Evolutionary conservation across 306 rosid species (phyloP), one percentile per base, ranked within the genome.

Genomic region (Cicer pinnatifidum): DNA sequence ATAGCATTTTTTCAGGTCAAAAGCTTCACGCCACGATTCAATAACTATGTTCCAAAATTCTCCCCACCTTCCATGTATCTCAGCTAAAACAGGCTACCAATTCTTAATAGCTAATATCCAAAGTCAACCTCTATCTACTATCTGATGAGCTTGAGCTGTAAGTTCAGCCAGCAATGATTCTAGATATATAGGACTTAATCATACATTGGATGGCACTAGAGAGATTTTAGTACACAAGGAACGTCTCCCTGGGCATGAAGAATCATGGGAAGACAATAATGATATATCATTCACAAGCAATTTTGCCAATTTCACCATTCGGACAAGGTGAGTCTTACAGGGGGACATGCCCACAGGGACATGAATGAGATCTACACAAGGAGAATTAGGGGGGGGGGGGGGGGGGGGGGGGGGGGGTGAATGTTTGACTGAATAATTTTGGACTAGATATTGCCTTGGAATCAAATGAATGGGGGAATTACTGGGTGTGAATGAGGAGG

Each of bases 281-380:
- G 5, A 19, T 7, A 63, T 40, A 63, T 0, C 33, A 28, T 67
- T 48, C 33, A 48, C 46, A n/a, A 48, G 48, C 23, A 37, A 38
- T 8, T 17, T 69, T 16, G 46, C 43, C 6, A 69, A 15, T 50
- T 69, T 69, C 16, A 50, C 38, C 74, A 50, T 37, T 7, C 15
- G 35, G 37, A 35, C 48, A 50, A 13, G 10, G 60, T 35, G 62
- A 50, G 44, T 20, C 57, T 45, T 20, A 11, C 35, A 2, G 44
- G 66, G 19, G 28, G 6, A 33, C 66, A 59, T 12, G 6, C 16
- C n/a, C 1, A 59, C n/a, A 33, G 17, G 17, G 66, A 6, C 66
- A 35, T n/a, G 44, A 59, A 12, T 59, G 8, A 67, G 28, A 20
- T 28, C 44, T 12, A 23, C 12, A 9, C 20, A 10, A 46, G 40